Percentiles rank a stretch among this genome's conserved stretches.
Conservation (phyloP, 2,329 filamentous ascomycete genomes). For the Pseudopithomyces chartarum region DNA sequence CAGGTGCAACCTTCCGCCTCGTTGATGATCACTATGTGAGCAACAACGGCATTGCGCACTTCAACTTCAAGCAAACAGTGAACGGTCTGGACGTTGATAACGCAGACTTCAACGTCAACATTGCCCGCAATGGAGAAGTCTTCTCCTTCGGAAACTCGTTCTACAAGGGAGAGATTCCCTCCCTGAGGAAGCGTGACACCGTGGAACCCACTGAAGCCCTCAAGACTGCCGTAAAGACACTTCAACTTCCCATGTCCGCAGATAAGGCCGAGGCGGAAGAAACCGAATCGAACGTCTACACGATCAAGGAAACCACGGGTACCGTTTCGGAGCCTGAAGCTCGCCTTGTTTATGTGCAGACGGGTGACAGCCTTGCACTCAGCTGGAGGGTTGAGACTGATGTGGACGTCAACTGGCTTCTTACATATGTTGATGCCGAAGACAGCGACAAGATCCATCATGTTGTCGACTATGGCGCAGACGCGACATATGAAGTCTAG, state of each 20-base stretch:
- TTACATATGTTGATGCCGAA: slow-evolving; percentile 61
- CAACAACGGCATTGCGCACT: slow-evolving; percentile 61
- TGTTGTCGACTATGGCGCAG: slow-evolving; percentile 63
- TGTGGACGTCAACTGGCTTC: slow-evolving; percentile 61
- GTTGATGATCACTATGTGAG: slow-evolving; percentile 60
- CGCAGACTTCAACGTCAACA: slow-evolving; percentile 64
- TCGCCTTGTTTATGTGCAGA: slow-evolving; percentile 60
- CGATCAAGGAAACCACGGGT: slow-evolving; percentile 56
- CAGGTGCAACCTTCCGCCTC: slow-evolving; percentile 54
- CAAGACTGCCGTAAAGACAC: slow-evolving; percentile 45
- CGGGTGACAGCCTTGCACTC: slow-evolving; percentile 54
- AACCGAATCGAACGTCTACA: slow-evolving; percentile 45
- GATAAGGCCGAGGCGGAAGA: slow-evolving; percentile 48
- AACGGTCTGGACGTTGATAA: slow-evolving; percentile 66
- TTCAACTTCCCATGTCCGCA: slow-evolving; percentile 50
- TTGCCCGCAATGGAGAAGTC: slow-evolving; percentile 58
- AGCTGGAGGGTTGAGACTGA: slow-evolving; percentile 66
- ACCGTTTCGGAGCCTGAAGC: slow-evolving; percentile 59
- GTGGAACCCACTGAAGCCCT: slow-evolving; percentile 53
- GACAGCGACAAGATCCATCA: slow-evolving; percentile 55
- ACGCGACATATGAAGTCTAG: slow-evolving; percentile 62
- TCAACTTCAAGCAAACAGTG: slow-evolving; percentile 64
- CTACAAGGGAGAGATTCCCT: slow-evolving; percentile 52
- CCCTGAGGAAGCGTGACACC: slow-evolving; percentile 48
- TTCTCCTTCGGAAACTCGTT: slow-evolving; percentile 63